Evolutionary conservation across 2,329 filamentous ascomycete genomes (phyloP), one percentile per base, ranked within the genome.

Genomic region (Pseudocercospora musae): DNA sequence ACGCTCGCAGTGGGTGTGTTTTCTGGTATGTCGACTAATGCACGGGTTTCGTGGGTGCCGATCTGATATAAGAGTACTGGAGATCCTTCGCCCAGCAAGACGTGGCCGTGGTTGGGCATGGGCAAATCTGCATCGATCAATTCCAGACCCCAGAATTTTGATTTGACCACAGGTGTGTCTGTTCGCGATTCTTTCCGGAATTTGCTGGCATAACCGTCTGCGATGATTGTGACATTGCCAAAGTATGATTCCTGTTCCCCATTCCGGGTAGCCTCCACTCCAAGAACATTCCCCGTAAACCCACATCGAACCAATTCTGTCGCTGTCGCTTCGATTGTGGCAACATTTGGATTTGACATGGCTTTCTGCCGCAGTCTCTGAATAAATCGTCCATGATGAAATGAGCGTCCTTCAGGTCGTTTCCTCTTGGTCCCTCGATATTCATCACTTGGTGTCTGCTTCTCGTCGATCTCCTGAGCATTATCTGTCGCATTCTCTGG

Each of bases 31-130:
- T 98, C 93, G 71, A 98, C 86, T 21, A 99, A 85, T 11, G 89
- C 90, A 67, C 95, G 87, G 1, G 95, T 99, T 79, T 98, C 95
- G 78, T 90, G 93, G 4, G 91, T 90, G 73, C 95, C 94, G 74
- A 99, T 99, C 79, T 98, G 95, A 81, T 99, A 99, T 62, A 99
- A 85, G 23, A 99, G 87, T 33, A 96, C 87, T 0, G 95, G 94
- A 0, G 87, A 81, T 50, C 86, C 84, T 66, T 91, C 85, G 70
- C 89, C 89, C 65, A 99, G 89, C 59, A 97, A 82, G 67, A 99
- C 94, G 77, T 96, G 92, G 20, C 94, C 95, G 75, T 91, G 91
- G 65, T 87, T 81, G 1, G 87, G 85, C 57, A 85, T 82, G 1
- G 92, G 91, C 9, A 98, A 85, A 23, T 88, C 83, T 60, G 90